Evolutionary conservation across 1,284 basidiomycete species (phyloP), one percentile per base, ranked within the genome.

Genomic region (Blastosporella zonata): DNA sequence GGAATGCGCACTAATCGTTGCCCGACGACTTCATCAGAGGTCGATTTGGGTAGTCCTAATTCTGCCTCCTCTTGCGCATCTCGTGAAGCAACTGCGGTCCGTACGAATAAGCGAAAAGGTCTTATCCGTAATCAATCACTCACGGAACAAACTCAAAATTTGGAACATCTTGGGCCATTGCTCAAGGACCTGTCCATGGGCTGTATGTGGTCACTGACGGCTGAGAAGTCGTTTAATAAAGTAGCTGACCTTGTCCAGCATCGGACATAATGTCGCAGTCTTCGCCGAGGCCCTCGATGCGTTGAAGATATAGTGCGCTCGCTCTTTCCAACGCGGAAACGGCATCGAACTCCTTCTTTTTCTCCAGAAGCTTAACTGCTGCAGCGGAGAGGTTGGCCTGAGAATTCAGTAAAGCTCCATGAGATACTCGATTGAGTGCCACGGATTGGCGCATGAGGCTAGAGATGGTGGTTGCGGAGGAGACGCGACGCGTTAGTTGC

Each of bases 121-220:
- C 13, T n/a, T 17, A 21, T 27, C 17, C 41, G 22, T 18, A 33
- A 13, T 23, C 17, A 2, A 47, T 15, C 50, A 65, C 81, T 59
- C 59, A 90, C 87, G 59, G 60, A 87, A 88, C 49, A 83, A 67
- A 50, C 69, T 77, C 44, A 90, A 68, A 46, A 87, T 87, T 52
- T 81, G 75, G 60, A 90, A 89, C 87, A 90, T 90, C 60, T 78
- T 80, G 10, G 85, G 82, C 87, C 87, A 90, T 55, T 90, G 86
- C 54, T 82, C 80, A 18, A 88, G 72, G 1, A 90, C 87, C 59
- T 87, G 78, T 8, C 87, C 87, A 54, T 85, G 82, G 25, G 84
- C 86, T 89, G 46, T n/a, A 46, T 33, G 49, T 53, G 45, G 31
- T 43, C 37, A 40, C n/a, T n/a, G n/a, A n/a, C n/a, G 25, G 17